Conservation (phyloP, 768 basidiomycete genomes). For the Leccinum olivaceopallidum region DNA sequence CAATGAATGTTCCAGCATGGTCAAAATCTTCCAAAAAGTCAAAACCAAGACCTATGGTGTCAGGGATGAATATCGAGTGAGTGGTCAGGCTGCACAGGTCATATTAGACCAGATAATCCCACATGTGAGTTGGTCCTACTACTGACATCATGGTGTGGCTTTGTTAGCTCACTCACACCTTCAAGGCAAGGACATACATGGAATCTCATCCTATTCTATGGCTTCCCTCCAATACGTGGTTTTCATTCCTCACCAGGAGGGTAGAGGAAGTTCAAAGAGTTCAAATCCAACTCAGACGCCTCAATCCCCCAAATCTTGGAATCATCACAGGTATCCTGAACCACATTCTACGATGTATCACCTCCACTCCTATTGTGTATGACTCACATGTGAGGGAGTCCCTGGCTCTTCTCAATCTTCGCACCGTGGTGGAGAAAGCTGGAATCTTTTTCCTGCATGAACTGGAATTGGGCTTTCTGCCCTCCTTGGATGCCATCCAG, state of each 20-base stretch:
- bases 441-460: too few species aligned
- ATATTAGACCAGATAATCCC: not conserved
- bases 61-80: slow-evolving; percentile 5
- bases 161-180: not conserved
- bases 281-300: not conserved
- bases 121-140: not conserved
- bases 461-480: not conserved
- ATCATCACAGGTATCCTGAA: too few species aligned
- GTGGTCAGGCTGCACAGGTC: slow-evolving; percentile 7
- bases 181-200: slow-evolving; percentile 8
- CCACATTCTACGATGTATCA: too few species aligned
- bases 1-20: not conserved
- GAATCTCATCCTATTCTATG: not conserved
- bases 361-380: too few species aligned
- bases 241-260: not conserved
- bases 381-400: too few species aligned
- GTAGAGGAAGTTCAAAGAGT: slow-evolving; percentile 2
- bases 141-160: too few species aligned
- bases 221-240: slow-evolving; percentile 6
- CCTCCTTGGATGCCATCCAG: not conserved
- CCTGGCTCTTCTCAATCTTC: too few species aligned
- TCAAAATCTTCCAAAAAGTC: not conserved
- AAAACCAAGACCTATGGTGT: not conserved
- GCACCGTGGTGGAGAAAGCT: too few species aligned
- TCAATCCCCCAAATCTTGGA: too few species aligned